phyloP scores from a whole-genome alignment of 306 rosid genomes.

The Fragaria vesca region DNA sequence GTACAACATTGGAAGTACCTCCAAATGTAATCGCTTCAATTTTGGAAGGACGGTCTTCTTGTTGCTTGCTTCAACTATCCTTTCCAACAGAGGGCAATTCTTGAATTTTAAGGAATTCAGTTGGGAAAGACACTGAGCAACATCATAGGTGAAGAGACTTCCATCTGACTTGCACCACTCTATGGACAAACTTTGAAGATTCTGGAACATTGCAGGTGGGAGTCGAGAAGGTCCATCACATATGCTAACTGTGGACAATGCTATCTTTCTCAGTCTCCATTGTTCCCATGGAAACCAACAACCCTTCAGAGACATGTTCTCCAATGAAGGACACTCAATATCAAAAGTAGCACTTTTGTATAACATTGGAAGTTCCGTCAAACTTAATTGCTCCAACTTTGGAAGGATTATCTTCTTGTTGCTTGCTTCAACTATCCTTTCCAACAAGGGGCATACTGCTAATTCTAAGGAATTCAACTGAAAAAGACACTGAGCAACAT shows the following conservation, averaged over 20 bases:
- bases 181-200: no score
- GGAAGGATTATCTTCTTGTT: not conserved
- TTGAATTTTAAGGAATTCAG: fast-evolving
- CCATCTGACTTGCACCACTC: not conserved
- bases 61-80: not conserved
- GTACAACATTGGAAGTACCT: not conserved
- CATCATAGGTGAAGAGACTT: not conserved
- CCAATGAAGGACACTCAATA: conserved; percentile 16
- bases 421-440: not conserved
- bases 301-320: not conserved
- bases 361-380: not conserved
- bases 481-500: not conserved
- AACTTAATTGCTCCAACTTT: not conserved
- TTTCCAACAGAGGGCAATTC: not conserved
- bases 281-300: no score
- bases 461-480: not conserved
- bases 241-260: no score
- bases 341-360: not conserved
- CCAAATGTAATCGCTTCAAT: not conserved
- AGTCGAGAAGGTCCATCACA: no score
- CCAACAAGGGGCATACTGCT: not conserved
- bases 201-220: no score
- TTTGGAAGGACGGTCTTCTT: not conserved
- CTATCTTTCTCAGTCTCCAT: no score
- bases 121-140: not conserved